Evolutionary conservation across 2,329 filamentous ascomycete species (phyloP).

Genomic region (Ophiostoma novo-ulmi): DNA sequence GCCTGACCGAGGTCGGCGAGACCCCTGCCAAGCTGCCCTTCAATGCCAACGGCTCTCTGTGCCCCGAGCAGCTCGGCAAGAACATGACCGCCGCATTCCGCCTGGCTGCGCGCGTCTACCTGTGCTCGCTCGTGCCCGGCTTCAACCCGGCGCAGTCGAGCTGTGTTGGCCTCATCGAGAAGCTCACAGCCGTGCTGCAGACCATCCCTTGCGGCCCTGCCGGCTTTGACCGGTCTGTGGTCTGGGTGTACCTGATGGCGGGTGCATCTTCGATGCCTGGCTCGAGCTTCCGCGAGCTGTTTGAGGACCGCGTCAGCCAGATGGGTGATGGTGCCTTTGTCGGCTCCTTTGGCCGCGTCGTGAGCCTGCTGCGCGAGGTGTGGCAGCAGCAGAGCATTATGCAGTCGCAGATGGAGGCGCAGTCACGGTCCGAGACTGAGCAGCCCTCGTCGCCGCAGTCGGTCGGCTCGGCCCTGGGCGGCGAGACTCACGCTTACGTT

Average conservation of each 20-base stretch:
- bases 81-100: conserved; percentile 92
- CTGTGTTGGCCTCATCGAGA: conserved; percentile 70
- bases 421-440: neutral
- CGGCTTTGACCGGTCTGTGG: conserved; percentile 84
- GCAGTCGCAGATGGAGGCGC: conserved; percentile 27
- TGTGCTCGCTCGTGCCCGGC: conserved; percentile 90
- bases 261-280: conserved; percentile 69
- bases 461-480: conserved; percentile 32
- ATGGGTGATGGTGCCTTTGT: conserved; percentile 73
- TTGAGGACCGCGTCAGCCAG: conserved; percentile 66
- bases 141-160: conserved; percentile 71
- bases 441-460: conserved; percentile 31
- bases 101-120: conserved; percentile 86
- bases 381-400: conserved; percentile 68
- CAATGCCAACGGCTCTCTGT: conserved; percentile 67
- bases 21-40: conserved; percentile 55
- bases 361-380: conserved; percentile 71
- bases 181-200: conserved; percentile 69
- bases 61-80: conserved; percentile 74
- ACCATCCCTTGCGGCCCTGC: conserved; percentile 74
- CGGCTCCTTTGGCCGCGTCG: conserved; percentile 81
- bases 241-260: conserved; percentile 88
- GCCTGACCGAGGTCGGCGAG: conserved; percentile 66
- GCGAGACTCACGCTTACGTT: conserved; percentile 49
- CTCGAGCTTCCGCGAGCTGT: conserved; percentile 71